Evolutionary conservation across 306 rosid species (phyloP), one percentile per base, ranked within the genome.

Genomic region (Astragalus glycyphyllos): DNA sequence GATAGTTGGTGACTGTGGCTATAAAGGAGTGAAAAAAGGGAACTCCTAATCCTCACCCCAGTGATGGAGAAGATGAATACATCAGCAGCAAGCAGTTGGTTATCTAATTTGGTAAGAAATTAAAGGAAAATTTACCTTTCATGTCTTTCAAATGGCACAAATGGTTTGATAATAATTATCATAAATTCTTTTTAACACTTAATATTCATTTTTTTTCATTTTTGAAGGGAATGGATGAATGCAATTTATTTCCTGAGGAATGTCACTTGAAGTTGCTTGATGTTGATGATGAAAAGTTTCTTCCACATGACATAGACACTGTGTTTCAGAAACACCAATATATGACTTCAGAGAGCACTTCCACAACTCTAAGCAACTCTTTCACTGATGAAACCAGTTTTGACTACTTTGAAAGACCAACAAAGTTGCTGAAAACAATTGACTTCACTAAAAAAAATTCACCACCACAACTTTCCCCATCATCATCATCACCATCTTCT

Each of bases 401-500:
- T 29, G 81, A 86, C 23, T 61, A 31, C 5, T 35, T 60, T 60
- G 49, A 74, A 44, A 86, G 81, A 72, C 80, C 69, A 8, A 0
- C 65, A 11, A 57, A 53, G 53, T 4, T 60, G 11, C 23, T 54
- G 51, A 61, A 79, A 58, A 82, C 58, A 9, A 72, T 7, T 14
- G 37, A 15, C 60, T 60, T 72, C 65, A 35, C 54, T 11, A 62
- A 57, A 38, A 68, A 47, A n/a, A n/a, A n/a, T n/a, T n/a, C n/a
- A n/a, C n/a, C 23, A 56, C 77, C 78, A 61, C 73, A 64, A 66
- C 73, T 58, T 26, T 87, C 85, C 45, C 74, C 90, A 35, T 82
- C 91, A 31, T 81, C n/a, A 1, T 63, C 82, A 31, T 81, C 89
- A 1, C 58, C 82, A 4, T 57, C 87, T 16, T 67, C 88, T 16